These are phyloP conservation scores for Trametes maxima DNA, from an alignment of 768 basidiomycete genomes.

Conservation along the genomic window DNA sequence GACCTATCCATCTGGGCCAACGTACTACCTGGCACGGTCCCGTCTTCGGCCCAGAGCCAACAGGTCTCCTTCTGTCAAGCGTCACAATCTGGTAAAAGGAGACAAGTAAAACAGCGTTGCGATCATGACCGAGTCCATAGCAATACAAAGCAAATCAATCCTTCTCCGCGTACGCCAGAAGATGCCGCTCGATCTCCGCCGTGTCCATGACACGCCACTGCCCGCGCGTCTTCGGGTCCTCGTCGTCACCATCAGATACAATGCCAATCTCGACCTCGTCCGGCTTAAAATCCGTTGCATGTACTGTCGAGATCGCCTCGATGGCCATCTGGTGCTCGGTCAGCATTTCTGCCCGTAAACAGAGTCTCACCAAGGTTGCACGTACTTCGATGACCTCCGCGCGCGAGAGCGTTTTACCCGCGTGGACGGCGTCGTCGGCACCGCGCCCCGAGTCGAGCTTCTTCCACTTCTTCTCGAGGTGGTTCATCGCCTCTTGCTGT, in stretches of 20 bases:
- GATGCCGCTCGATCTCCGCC: constrained; percentile 74
- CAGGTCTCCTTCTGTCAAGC: too few relatives aligned
- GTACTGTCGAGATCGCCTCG: constrained; percentile 90
- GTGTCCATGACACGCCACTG: constrained; percentile 80
- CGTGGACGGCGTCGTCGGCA: constrained; percentile 75
- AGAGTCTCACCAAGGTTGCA: background rate
- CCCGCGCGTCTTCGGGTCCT: constrained; percentile 70
- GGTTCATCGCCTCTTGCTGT: constrained; percentile 98
- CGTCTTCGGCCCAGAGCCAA: too few relatives aligned
- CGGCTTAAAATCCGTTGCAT: constrained; percentile 94
- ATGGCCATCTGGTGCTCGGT: constrained; percentile 74
- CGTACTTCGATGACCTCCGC: constrained; percentile 89
- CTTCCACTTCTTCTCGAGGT: constrained; percentile 99
- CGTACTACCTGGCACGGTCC: too few relatives aligned
- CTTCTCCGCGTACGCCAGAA: constrained; percentile 88
- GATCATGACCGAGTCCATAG: constrained; percentile 20
- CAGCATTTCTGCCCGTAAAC: background rate
- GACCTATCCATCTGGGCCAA: too few relatives aligned
- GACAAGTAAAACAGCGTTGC: background rate
- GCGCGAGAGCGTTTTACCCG: constrained; percentile 71
- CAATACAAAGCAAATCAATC: constrained; percentile 51
- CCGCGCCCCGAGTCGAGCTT: constrained; percentile 80
- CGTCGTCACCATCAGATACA: constrained; percentile 75
- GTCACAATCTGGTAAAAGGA: too few relatives aligned
- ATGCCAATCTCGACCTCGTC: constrained; percentile 97